Evolutionary conservation across 2,329 filamentous ascomycete genomes (phyloP).

Genomic region (Neonectria hederae): DNA sequence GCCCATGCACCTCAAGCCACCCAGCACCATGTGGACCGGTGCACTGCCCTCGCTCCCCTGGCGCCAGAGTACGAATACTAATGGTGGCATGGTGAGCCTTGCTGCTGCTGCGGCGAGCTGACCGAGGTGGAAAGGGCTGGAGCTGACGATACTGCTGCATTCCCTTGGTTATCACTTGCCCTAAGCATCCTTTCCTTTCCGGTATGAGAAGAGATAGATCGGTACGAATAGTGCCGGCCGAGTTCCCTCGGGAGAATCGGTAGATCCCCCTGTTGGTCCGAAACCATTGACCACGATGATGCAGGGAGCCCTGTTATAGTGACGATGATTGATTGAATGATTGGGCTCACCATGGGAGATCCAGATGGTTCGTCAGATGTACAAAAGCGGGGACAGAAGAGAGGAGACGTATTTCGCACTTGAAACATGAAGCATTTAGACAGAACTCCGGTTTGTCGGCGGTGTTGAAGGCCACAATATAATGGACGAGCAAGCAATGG

Average conservation of each 20-base stretch:
- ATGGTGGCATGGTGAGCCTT: conserved; percentile 16
- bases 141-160: conserved; percentile 3
- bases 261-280: conserved; percentile 15
- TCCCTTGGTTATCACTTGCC: neutral
- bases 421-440: neutral
- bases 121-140: conserved; percentile 28
- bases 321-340: conserved; percentile 6
- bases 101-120: conserved; percentile 5
- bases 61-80: conserved; percentile 18
- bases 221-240: conserved; percentile 18
- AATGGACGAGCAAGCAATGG: no score
- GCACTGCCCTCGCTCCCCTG: conserved; percentile 28
- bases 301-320: conserved; percentile 20
- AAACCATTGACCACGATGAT: conserved; percentile 8
- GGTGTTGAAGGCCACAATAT: neutral
- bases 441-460: neutral
- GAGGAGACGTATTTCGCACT: neutral
- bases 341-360: neutral
- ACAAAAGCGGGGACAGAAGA: neutral
- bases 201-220: conserved; percentile 4
- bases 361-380: neutral
- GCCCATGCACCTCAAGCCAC: conserved; percentile 31
- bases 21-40: conserved; percentile 6
- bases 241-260: conserved; percentile 7
- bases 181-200: neutral